Evolutionary conservation across 208 protist genomes (phyloP).

Genomic region (Novymonas esmeraldas): DNA sequence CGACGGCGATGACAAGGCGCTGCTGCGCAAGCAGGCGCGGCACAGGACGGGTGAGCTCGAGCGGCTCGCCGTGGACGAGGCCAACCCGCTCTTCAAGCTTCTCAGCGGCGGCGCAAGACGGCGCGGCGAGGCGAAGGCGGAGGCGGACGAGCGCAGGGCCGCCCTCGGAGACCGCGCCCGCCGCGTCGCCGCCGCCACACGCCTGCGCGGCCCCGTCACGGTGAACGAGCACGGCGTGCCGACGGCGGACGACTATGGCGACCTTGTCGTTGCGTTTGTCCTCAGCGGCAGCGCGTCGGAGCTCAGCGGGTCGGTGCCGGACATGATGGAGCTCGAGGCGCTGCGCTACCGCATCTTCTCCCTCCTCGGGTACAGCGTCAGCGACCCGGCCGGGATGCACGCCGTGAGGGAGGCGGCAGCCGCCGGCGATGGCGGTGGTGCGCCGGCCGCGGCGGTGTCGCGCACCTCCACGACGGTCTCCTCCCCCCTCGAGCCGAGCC

Average conservation of each 20-base stretch:
- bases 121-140: constrained; percentile 18
- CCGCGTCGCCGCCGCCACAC: constrained; percentile 15
- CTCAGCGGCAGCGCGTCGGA: constrained; percentile 57
- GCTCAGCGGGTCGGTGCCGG: constrained; percentile 59
- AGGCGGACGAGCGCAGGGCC: constrained; percentile 19
- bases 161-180: constrained; percentile 27
- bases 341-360: constrained; percentile 83
- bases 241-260: constrained; percentile 63
- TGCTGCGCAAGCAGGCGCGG: constrained; percentile 22
- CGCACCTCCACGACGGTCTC: not conserved
- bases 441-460: not conserved
- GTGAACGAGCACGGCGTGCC: constrained; percentile 35
- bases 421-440: not conserved
- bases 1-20: constrained; percentile 10
- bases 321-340: constrained; percentile 75
- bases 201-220: constrained; percentile 13
- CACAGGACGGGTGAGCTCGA: constrained; percentile 16
- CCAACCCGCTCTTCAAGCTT: constrained; percentile 35
- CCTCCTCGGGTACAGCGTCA: constrained; percentile 57
- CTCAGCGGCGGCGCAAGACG: constrained; percentile 12
- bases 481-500: constrained; percentile 3
- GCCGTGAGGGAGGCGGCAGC: constrained; percentile 13
- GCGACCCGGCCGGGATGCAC: constrained; percentile 43
- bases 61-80: constrained; percentile 5
- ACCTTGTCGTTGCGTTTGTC: constrained; percentile 77